Conservation (phyloP, 1,284 basidiomycete genomes). For the Termitomyces sp. region DNA sequence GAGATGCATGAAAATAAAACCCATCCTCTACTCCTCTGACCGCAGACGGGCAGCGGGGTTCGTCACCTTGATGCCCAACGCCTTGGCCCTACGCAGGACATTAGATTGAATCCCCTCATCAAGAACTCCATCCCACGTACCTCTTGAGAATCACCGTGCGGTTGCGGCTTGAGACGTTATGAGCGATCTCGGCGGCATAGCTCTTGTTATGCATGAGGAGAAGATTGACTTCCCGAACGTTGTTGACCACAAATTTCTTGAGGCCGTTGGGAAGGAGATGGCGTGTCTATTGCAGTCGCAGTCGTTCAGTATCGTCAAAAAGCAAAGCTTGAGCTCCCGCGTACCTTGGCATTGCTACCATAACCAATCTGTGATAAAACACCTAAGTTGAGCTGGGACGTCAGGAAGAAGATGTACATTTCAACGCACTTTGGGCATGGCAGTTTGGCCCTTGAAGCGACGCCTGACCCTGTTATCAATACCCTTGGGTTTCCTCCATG, state of each 20-base stretch:
- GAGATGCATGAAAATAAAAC: constrained; percentile 28
- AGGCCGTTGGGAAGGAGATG: constrained; percentile 92
- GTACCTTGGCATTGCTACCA: constrained; percentile 77
- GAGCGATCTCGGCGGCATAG: constrained; percentile 95
- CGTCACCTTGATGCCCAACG: constrained; percentile 88
- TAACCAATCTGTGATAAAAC: constrained; percentile 60
- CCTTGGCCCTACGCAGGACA: constrained; percentile 66
- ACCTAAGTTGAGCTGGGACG: background rate
- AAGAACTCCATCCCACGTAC: constrained; percentile 34
- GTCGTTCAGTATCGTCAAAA: background rate
- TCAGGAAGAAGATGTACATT: background rate
- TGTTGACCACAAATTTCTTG: constrained; percentile 93
- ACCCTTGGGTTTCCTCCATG: constrained; percentile 98
- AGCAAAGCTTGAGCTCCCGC: background rate
- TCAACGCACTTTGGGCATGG: constrained; percentile 85
- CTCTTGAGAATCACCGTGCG: constrained; percentile 89
- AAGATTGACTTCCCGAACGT: constrained; percentile 87
- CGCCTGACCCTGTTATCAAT: constrained; percentile 94
- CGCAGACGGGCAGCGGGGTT: constrained; percentile 94
- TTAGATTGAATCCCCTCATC: constrained; percentile 1
- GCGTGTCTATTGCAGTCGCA: constrained; percentile 58
- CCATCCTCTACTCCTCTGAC: constrained; percentile 82
- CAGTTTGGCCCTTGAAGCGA: constrained; percentile 91
- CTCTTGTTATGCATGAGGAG: constrained; percentile 98
- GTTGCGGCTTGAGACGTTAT: constrained; percentile 97